A percentile compares a stretch with the other conserved stretches of the same genome.
These are phyloP conservation scores for Komagataella mondaviorum DNA, from an alignment of 805 yeast species.

Conservation along the genomic window DNA sequence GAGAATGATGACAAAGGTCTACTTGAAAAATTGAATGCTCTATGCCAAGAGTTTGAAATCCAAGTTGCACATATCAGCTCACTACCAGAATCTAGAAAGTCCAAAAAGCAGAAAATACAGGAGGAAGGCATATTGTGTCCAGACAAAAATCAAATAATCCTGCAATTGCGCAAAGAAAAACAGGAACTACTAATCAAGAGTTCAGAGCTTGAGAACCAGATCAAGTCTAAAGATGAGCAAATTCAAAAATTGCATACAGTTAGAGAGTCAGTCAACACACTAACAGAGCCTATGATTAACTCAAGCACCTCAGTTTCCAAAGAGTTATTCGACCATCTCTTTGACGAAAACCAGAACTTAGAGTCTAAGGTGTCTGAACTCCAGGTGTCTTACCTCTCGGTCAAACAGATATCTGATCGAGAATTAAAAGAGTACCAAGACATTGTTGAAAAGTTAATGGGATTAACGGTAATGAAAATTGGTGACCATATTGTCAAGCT, in stretches of 20 bases:
- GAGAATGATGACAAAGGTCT: neutral
- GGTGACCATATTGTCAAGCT: neutral
- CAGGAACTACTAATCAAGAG: neutral
- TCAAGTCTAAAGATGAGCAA: neutral
- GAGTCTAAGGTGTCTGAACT: neutral
- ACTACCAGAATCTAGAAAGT: neutral
- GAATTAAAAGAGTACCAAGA: neutral
- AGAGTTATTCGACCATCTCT: neutral
- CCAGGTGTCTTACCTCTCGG: neutral
- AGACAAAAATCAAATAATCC: neutral
- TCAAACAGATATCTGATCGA: neutral
- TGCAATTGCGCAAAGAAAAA: neutral
- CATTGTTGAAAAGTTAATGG: neutral
- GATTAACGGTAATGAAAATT: neutral
- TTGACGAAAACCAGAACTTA: neutral
- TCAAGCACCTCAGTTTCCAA: neutral
- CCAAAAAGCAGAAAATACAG: neutral
- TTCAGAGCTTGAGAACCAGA: neutral
- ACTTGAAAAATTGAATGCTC: neutral
- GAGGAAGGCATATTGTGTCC: neutral
- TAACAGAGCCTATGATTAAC: neutral
- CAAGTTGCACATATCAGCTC: neutral
- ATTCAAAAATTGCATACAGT: neutral
- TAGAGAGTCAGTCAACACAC: neutral
- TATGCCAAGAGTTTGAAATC: neutral